Evolutionary conservation across 257 asterid genomes (phyloP).

Genomic region (Gentiana macrophylla): DNA sequence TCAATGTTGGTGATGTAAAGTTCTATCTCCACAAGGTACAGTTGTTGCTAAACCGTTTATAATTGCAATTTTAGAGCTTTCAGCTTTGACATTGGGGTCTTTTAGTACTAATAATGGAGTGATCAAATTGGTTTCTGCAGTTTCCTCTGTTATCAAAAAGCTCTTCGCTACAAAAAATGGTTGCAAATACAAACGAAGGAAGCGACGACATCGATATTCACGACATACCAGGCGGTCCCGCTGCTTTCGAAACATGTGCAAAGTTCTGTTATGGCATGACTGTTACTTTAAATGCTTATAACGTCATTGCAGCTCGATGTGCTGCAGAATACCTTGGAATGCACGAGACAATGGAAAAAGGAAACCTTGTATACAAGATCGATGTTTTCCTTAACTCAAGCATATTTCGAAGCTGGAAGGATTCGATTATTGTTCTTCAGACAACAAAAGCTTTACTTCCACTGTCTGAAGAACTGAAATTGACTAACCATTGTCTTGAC

Average conservation of each 20-base stretch:
- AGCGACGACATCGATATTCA: conserved; percentile 53
- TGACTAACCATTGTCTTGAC: conserved; percentile 60
- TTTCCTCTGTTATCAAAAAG: conserved; percentile 93
- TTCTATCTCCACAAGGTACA: conserved; percentile 91
- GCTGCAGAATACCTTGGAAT: conserved; percentile 93
- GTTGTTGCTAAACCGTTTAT: conserved; percentile 4
- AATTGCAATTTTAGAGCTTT: neutral
- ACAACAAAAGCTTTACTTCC: conserved; percentile 44
- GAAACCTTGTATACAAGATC: conserved; percentile 75
- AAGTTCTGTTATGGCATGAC: conserved; percentile 93
- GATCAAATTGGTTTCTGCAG: conserved; percentile 32
- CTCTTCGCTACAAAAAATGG: conserved; percentile 56
- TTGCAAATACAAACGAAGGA: conserved; percentile 47
- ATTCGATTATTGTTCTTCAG: conserved; percentile 85
- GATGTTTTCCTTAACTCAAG: conserved; percentile 81
- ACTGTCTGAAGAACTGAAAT: conserved; percentile 63
- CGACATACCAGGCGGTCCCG: conserved; percentile 82
- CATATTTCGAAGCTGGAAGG: conserved; percentile 91
- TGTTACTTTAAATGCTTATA: conserved; percentile 75
- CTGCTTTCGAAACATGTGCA: conserved; percentile 77
- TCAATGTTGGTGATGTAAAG: conserved; percentile 58
- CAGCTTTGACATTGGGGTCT: neutral
- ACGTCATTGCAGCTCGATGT: conserved; percentile 65
- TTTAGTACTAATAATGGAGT: conserved; percentile 17
- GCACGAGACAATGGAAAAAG: conserved; percentile 75